Evolutionary conservation across 169 alveolate genomes (phyloP).

Genomic region (Plasmodium sp.): DNA sequence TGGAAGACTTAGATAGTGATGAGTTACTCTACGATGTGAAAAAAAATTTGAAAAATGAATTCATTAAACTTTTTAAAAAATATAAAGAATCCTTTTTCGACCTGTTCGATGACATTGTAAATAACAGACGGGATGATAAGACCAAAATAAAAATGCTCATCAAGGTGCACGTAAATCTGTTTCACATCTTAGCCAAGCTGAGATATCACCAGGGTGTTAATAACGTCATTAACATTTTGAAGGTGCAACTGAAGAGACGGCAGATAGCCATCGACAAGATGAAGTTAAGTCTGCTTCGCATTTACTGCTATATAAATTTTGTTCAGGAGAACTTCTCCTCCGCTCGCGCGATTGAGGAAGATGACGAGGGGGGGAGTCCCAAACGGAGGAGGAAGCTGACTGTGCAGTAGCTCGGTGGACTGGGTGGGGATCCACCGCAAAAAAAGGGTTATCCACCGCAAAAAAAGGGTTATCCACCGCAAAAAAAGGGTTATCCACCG

Average conservation of each 20-base stretch:
- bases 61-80: constrained; percentile 75
- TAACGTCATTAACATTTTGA: constrained; percentile 75
- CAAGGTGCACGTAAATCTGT: constrained; percentile 78
- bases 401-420: background rate
- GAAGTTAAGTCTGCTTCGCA: constrained; percentile 76
- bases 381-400: constrained; percentile 1
- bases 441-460: background rate
- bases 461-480: background rate
- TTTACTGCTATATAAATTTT: constrained; percentile 19
- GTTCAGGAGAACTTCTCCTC: constrained; percentile 61
- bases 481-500: background rate
- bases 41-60: constrained; percentile 74
- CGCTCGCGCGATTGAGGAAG: constrained; percentile 7
- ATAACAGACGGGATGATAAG: constrained; percentile 17
- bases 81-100: constrained; percentile 78
- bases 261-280: constrained; percentile 81
- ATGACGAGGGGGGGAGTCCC: background rate
- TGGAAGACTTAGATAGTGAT: constrained; percentile 82
- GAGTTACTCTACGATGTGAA: constrained; percentile 55
- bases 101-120: constrained; percentile 51
- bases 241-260: constrained; percentile 79
- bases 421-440: background rate
- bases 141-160: constrained; percentile 1
- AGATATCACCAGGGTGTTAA: constrained; percentile 76
- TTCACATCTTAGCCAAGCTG: constrained; percentile 77